These are phyloP conservation scores for Phylloporus scabripes DNA, from an alignment of 768 basidiomycete genomes.

Conservation along the genomic window DNA sequence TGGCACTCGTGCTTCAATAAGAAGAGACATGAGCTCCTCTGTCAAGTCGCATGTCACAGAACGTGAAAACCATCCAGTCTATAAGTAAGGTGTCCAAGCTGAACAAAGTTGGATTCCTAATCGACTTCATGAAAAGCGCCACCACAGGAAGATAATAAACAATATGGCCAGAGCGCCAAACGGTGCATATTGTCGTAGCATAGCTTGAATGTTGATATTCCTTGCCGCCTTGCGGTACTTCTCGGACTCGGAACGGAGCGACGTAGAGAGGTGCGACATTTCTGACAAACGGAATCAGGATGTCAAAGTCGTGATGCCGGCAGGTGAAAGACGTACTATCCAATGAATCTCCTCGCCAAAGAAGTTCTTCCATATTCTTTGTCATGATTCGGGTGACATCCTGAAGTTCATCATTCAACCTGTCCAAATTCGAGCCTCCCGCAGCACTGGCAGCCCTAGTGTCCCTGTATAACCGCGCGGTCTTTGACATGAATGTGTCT, in stretches of 20 bases:
- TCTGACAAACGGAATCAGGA: slow-evolving; percentile 39
- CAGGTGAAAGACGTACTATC: slow-evolving; percentile 61
- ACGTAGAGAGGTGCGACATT: slow-evolving; percentile 96
- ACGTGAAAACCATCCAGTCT: slow-evolving; percentile 25
- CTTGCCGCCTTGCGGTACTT: slow-evolving; percentile 95
- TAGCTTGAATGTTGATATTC: slow-evolving; percentile 90
- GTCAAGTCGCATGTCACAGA: slow-evolving; percentile 9
- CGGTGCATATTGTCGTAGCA: slow-evolving; percentile 95
- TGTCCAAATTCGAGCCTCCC: slow-evolving; percentile 64
- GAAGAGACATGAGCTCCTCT: too few species aligned
- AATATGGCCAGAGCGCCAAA: slow-evolving; percentile 77
- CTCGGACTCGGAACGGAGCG: slow-evolving; percentile 91
- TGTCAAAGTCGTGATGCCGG: slow-evolving; percentile 1
- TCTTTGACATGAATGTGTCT: slow-evolving; percentile 99
- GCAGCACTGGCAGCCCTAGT: slow-evolving; percentile 78
- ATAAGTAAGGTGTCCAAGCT: slow-evolving; percentile 20
- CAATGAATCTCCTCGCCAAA: slow-evolving; percentile 97
- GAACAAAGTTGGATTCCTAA: slow-evolving; percentile 10
- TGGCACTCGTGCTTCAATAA: too few species aligned
- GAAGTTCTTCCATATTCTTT: slow-evolving; percentile 98
- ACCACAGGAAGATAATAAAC: slow-evolving; percentile 70
- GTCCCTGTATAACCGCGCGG: slow-evolving; percentile 90
- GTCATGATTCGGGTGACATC: slow-evolving; percentile 99
- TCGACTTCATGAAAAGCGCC: slow-evolving; percentile 59
- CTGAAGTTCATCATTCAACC: slow-evolving; percentile 91